A percentile compares a stretch with the other conserved stretches of the same genome.
Evolutionary conservation across 345 rosid species (phyloP).

Genomic region (Lepidium sativum): DNA sequence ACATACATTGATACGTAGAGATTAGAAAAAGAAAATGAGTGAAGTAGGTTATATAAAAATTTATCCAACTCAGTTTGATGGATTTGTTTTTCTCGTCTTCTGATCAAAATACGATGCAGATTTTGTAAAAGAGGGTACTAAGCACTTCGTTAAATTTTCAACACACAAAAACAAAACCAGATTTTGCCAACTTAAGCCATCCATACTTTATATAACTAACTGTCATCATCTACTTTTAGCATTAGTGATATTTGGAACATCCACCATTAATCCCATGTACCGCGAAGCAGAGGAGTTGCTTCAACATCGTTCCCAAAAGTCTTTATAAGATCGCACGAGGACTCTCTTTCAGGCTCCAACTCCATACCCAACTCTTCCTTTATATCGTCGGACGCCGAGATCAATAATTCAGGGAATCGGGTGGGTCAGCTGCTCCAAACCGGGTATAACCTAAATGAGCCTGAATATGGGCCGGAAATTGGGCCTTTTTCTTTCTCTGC

Average conservation of each 20-base stretch:
- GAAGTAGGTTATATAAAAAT: background rate
- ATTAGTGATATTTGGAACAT: background rate
- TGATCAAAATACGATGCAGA: background rate
- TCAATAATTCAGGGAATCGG: conserved; percentile 55
- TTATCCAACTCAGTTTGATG: background rate
- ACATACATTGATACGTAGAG: background rate
- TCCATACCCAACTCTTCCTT: conserved; percentile 62
- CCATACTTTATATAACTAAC: background rate
- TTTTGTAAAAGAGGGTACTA: background rate
- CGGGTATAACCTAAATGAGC: conserved; percentile 40
- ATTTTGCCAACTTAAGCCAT: background rate
- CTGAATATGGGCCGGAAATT: conserved; percentile 61
- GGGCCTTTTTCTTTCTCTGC: conserved; percentile 53
- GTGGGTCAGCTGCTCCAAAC: conserved; percentile 53
- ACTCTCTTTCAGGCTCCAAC: conserved; percentile 33
- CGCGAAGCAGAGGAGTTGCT: conserved; percentile 41
- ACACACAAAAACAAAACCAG: background rate
- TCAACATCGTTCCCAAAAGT: conserved; percentile 51
- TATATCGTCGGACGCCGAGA: conserved; percentile 58
- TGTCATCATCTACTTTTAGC: background rate
- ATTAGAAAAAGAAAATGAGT: background rate
- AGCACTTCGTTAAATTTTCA: background rate
- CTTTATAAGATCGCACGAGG: conserved; percentile 44
- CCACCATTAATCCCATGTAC: conserved; percentile 42
- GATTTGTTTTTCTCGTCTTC: background rate